phyloP scores from a whole-genome alignment of 805 yeast genomes.

The Ogataea ramenticola region DNA sequence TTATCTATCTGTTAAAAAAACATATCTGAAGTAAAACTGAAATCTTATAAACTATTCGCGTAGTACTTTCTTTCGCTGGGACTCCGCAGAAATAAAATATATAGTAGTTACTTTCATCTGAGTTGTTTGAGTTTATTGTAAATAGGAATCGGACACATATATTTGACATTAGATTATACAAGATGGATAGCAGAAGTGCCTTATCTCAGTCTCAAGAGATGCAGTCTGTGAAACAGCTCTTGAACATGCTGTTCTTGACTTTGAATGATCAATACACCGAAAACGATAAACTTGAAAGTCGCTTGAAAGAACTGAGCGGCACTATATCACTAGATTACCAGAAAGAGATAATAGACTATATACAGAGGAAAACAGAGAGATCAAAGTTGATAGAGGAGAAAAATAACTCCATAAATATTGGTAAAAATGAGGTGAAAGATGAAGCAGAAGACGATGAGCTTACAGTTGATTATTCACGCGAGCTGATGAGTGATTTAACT shows the following conservation, averaged over 20 bases:
- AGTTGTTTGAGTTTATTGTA: no score
- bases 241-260: conserved; percentile 21
- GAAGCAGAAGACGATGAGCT: neutral
- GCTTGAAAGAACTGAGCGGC: conserved; percentile 9
- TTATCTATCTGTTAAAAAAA: neutral
- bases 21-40: no score
- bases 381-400: neutral
- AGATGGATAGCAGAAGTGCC: neutral
- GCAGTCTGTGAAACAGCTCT: conserved; percentile 13
- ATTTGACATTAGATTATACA: no score
- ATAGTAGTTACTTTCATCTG: no score
- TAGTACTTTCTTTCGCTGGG: no score
- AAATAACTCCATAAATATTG: neutral
- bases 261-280: conserved; percentile 22
- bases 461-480: neutral
- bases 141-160: no score
- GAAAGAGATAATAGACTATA: neutral
- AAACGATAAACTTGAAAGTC: conserved; percentile 10
- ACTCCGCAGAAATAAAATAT: no score
- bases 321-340: conserved; percentile 7
- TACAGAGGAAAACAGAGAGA: neutral
- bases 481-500: conserved; percentile 1
- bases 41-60: neutral
- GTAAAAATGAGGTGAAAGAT: neutral
- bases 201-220: conserved; percentile 1